Percentiles rank a stretch among this genome's conserved stretches.
Evolutionary conservation across 805 yeast species (phyloP).

Genomic region (Lipomyces starkeyi): DNA sequence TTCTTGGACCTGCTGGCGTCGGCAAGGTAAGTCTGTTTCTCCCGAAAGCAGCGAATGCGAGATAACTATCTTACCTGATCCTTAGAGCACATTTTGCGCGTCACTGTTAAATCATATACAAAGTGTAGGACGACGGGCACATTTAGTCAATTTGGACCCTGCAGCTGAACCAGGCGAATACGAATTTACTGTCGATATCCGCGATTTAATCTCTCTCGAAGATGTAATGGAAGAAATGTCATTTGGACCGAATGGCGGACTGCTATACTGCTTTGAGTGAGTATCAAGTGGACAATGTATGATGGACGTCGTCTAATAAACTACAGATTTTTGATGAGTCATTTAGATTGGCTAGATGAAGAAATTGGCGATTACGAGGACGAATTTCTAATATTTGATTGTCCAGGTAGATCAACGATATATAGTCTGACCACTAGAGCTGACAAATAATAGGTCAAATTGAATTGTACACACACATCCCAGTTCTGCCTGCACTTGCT

Average conservation of each 20-base stretch:
- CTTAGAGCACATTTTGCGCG: constrained; percentile 82
- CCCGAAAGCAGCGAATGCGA: neutral
- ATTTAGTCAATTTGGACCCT: constrained; percentile 93
- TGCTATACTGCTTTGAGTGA: constrained; percentile 91
- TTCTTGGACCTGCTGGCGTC: constrained; percentile 97
- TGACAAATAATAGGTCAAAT: constrained; percentile 57
- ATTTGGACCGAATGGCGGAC: constrained; percentile 93
- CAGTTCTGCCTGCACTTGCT: constrained; percentile 87
- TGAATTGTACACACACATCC: constrained; percentile 92
- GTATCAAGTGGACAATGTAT: neutral
- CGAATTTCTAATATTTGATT: constrained; percentile 91
- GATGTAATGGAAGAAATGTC: constrained; percentile 96
- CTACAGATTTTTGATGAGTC: constrained; percentile 65
- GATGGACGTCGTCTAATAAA: neutral
- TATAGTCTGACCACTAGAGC: neutral
- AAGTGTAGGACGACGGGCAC: constrained; percentile 88
- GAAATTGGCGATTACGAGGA: constrained; percentile 96
- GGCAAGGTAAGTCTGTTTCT: constrained; percentile 61
- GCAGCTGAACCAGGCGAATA: constrained; percentile 94
- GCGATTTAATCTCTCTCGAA: constrained; percentile 86
- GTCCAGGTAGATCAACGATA: constrained; percentile 68
- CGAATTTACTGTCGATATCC: constrained; percentile 89
- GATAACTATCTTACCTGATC: neutral
- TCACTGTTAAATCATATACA: constrained; percentile 87
- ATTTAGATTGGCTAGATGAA: constrained; percentile 96